Conservation (phyloP, 2,329 filamentous ascomycete genomes). For the Ambrosiella cleistominuta region DNA sequence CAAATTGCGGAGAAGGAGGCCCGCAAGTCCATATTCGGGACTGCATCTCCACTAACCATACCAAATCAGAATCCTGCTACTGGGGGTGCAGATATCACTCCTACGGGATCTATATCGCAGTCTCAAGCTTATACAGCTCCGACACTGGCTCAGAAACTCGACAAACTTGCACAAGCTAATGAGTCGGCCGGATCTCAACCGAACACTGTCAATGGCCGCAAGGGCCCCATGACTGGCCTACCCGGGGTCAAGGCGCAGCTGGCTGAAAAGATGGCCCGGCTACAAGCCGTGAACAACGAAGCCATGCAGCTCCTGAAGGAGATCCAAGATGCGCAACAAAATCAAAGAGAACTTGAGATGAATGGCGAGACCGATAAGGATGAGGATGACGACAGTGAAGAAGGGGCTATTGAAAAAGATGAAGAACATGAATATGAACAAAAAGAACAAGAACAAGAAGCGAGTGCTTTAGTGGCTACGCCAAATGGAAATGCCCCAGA, state of each 20-base stretch:
- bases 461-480: not conserved
- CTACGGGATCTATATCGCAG: not conserved
- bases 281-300: constrained; percentile 8
- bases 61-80: not conserved
- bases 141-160: not conserved
- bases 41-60: not conserved
- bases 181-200: too few relatives aligned
- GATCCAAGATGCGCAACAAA: constrained; percentile 7
- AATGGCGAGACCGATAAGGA: not conserved
- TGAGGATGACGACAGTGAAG: not conserved
- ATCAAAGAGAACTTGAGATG: constrained; percentile 4
- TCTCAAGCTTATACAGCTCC: not conserved
- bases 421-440: not conserved
- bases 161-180: not conserved
- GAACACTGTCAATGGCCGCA: not conserved
- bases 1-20: constrained; percentile 42
- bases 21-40: constrained; percentile 23
- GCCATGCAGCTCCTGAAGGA: constrained; percentile 9
- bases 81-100: not conserved
- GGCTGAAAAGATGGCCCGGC: constrained; percentile 16
- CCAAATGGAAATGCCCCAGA: not conserved
- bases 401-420: too few relatives aligned
- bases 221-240: not conserved
- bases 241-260: constrained; percentile 17
- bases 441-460: not conserved